Percentiles rank a stretch among this genome's conserved stretches.
phyloP scores from a whole-genome alignment of 2,329 filamentous ascomycete genomes.

The Rhytidhysteron rufulum region DNA sequence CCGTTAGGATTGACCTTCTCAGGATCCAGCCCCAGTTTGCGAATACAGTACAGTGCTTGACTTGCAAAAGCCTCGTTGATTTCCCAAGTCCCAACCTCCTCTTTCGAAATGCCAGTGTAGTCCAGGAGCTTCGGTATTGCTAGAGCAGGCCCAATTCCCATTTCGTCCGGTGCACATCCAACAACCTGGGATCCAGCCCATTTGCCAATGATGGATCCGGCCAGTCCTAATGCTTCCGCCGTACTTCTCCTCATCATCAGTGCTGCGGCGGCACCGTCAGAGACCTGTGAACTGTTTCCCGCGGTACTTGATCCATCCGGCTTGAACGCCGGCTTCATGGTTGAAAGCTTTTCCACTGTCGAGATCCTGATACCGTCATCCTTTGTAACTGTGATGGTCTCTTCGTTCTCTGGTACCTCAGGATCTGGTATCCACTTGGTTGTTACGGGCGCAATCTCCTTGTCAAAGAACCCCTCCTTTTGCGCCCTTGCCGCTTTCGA shows the following conservation, averaged over 20 bases:
- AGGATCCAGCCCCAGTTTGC: slow-evolving; percentile 64
- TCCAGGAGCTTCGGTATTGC: slow-evolving; percentile 80
- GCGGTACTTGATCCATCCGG: slow-evolving; percentile 73
- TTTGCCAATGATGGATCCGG: slow-evolving; percentile 69
- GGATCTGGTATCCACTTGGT: slow-evolving; percentile 67
- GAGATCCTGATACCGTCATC: slow-evolving; percentile 81
- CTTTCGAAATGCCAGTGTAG: slow-evolving; percentile 60
- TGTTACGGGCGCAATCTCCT: slow-evolving; percentile 75
- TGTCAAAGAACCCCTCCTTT: slow-evolving; percentile 64
- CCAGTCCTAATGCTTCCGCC: slow-evolving; percentile 68
- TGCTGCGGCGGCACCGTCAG: slow-evolving; percentile 79
- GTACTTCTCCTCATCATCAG: slow-evolving; percentile 82
- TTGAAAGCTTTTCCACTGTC: slow-evolving; percentile 65
- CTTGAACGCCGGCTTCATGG: slow-evolving; percentile 83
- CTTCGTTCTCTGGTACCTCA: slow-evolving; percentile 45
- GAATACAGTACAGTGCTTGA: slow-evolving; percentile 66
- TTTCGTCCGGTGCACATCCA: slow-evolving; percentile 84
- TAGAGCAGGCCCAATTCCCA: slow-evolving; percentile 85
- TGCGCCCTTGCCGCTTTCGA: slow-evolving; percentile 68
- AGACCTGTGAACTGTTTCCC: slow-evolving; percentile 81
- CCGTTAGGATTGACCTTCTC: slow-evolving; percentile 85
- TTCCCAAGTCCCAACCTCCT: slow-evolving; percentile 82
- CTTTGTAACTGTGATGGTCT: slow-evolving; percentile 63
- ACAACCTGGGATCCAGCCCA: slow-evolving; percentile 74
- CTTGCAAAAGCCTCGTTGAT: slow-evolving; percentile 79